Conservation (phyloP, 73 alveolate species). For the Symbiodinium pilosum region DNA sequence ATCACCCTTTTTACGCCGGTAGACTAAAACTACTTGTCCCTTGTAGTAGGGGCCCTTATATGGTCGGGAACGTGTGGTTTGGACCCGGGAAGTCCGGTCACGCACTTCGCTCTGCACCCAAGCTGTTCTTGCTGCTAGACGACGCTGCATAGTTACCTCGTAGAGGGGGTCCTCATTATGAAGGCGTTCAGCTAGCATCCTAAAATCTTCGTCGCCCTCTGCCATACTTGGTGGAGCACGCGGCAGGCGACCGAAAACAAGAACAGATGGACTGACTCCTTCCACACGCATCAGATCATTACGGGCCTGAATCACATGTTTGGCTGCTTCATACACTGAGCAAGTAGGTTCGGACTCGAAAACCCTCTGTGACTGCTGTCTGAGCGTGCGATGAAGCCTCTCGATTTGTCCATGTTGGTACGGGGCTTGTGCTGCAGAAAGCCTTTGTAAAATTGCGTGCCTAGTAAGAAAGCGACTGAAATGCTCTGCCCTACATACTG, state of each 20-base stretch:
- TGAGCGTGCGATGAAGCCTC: neutral
- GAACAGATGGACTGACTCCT: neutral
- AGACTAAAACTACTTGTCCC: neutral
- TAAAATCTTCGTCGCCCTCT: neutral
- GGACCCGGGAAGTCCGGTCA: neutral
- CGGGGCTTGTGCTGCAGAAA: neutral
- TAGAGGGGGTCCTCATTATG: neutral
- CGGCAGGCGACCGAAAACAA: neutral
- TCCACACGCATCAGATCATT: neutral
- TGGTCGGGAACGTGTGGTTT: neutral
- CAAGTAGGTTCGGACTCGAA: neutral
- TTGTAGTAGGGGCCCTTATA: neutral
- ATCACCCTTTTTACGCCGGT: neutral
- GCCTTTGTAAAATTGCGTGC: neutral
- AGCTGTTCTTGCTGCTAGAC: neutral
- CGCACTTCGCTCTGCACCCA: neutral
- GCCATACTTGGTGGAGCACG: neutral
- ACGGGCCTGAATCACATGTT: neutral
- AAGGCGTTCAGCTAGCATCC: neutral
- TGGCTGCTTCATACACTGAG: neutral
- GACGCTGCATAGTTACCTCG: neutral
- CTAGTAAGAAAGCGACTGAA: neutral
- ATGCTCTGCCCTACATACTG: neutral
- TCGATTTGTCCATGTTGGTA: neutral
- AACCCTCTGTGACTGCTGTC: neutral